Percentiles rank a stretch among this genome's conserved stretches.
Conservation (phyloP, 768 basidiomycete genomes). For the Tricholoma furcatifolium region DNA sequence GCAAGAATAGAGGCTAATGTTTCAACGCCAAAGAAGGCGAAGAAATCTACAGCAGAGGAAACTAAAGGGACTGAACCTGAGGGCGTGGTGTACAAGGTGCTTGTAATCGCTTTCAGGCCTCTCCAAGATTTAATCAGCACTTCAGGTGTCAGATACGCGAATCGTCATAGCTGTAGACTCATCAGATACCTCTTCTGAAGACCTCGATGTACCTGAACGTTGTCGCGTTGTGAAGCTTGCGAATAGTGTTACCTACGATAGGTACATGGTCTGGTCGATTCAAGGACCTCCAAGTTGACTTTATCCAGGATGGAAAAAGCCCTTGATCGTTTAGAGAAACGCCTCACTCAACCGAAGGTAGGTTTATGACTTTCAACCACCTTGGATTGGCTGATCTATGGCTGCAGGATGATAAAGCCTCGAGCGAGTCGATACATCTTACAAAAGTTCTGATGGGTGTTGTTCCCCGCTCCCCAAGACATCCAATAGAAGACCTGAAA, state of each 20-base stretch:
- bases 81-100: slow-evolving; percentile 86
- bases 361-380: not conserved
- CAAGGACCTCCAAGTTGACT: not conserved
- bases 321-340: slow-evolving; percentile 61
- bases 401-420: slow-evolving; percentile 37
- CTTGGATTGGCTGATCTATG: not conserved
- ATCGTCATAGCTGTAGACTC: slow-evolving; percentile 80
- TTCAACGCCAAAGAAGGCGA: slow-evolving; percentile 43
- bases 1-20: slow-evolving; percentile 80
- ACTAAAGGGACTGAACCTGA: slow-evolving; percentile 48
- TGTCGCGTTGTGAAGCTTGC: slow-evolving; percentile 87
- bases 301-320: slow-evolving; percentile 80
- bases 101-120: slow-evolving; percentile 1
- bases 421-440: slow-evolving; percentile 47
- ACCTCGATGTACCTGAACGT: slow-evolving; percentile 80
- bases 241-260: slow-evolving; percentile 89
- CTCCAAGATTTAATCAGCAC: not conserved
- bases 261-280: slow-evolving; percentile 37
- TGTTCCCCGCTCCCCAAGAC: slow-evolving; percentile 39
- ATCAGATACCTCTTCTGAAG: slow-evolving; percentile 55
- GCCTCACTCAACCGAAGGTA: slow-evolving; percentile 23
- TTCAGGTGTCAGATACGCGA: slow-evolving; percentile 74
- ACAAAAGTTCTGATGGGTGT: slow-evolving; percentile 74
- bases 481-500: slow-evolving; percentile 37
- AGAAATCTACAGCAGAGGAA: slow-evolving; percentile 36